Conservation (phyloP, 805 yeast species). For the Myxozyma kluyveri region DNA sequence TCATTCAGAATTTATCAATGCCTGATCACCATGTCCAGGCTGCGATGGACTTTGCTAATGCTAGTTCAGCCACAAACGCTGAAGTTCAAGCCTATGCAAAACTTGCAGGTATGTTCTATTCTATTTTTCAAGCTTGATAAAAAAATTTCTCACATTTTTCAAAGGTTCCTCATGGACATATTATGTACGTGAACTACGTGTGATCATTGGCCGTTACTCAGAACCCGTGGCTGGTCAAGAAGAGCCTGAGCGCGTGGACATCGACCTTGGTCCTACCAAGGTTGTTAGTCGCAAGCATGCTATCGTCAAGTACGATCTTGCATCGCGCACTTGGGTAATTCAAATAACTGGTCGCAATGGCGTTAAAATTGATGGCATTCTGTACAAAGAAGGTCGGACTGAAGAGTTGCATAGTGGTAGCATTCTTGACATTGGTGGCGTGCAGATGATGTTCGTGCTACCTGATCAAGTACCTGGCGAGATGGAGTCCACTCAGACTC, state of each 20-base stretch:
- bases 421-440: constrained; percentile 89
- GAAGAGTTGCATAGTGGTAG: constrained; percentile 74
- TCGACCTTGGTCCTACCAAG: constrained; percentile 94
- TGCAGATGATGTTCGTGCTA: constrained; percentile 97
- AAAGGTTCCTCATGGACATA: constrained; percentile 73
- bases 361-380: constrained; percentile 76
- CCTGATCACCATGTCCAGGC: constrained; percentile 81
- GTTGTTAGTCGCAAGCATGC: constrained; percentile 96
- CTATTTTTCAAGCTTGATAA: background rate
- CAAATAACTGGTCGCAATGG: constrained; percentile 87
- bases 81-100: constrained; percentile 99
- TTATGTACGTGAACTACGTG: constrained; percentile 74
- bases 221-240: constrained; percentile 32
- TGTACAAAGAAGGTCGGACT: constrained; percentile 43
- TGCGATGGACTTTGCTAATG: constrained; percentile 69
- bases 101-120: constrained; percentile 64
- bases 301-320: constrained; percentile 69
- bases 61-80: constrained; percentile 50
- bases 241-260: constrained; percentile 52
- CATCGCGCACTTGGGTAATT: constrained; percentile 80
- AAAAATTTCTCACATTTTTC: background rate
- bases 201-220: constrained; percentile 86
- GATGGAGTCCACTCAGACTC: constrained; percentile 10
- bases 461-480: constrained; percentile 55
- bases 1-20: constrained; percentile 62